Evolutionary conservation across 495 filamentous ascomycete genomes (phyloP).

Genomic region (Xylaria acuta): DNA sequence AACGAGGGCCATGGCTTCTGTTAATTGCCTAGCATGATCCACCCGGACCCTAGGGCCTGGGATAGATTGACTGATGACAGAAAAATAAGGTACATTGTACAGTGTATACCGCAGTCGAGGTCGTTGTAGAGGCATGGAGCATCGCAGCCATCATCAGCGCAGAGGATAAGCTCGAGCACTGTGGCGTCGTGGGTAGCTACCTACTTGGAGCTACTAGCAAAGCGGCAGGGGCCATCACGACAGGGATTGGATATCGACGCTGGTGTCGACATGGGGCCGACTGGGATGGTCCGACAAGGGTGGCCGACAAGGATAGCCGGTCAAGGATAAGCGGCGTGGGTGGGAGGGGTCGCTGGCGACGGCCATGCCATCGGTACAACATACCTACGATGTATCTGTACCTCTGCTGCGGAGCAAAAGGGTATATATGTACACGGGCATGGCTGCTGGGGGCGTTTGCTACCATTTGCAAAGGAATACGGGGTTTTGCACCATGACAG

Average conservation of each 20-base stretch:
- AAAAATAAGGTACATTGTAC: neutral
- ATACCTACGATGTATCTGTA: slow-evolving; percentile 4
- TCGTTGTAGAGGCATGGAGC: neutral
- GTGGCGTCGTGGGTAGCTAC: neutral
- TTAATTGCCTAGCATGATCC: slow-evolving; percentile 15
- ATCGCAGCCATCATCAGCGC: neutral
- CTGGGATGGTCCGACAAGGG: slow-evolving; percentile 4
- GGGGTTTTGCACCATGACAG: neutral
- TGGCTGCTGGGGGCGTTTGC: neutral
- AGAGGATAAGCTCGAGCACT: slow-evolving; percentile 4
- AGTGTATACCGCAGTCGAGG: neutral
- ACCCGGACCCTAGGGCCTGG: slow-evolving; percentile 22
- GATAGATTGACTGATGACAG: slow-evolving; percentile 21
- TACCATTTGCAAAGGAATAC: neutral
- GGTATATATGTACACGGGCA: neutral
- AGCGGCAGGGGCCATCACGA: neutral
- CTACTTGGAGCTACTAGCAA: slow-evolving; percentile 13
- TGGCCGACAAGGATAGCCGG: slow-evolving; percentile 10
- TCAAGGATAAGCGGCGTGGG: slow-evolving; percentile 23
- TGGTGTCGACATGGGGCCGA: neutral
- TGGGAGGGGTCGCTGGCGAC: slow-evolving; percentile 15
- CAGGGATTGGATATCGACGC: slow-evolving; percentile 1
- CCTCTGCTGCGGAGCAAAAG: neutral
- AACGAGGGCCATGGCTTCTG: slow-evolving; percentile 8
- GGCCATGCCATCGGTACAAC: slow-evolving; percentile 21